Base-by-base conservation (phyloP, 495 filamentous ascomycete genomes). In the Aspergillus diversus region DNA sequence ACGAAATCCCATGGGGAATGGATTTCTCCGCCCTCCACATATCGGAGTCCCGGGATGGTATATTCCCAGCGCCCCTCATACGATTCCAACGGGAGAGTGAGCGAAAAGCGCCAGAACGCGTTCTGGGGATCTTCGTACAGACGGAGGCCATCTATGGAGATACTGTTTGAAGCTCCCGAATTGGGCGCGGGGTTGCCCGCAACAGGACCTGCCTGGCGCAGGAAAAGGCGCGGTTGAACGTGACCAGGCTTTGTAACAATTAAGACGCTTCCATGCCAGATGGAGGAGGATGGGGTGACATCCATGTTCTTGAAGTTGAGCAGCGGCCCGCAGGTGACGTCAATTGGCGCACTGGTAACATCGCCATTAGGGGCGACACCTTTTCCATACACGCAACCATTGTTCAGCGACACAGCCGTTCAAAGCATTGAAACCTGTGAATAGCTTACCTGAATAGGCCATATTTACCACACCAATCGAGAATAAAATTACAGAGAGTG, bases 241-340 rank as follows among this genome's bases (percentile, higher is more conserved):
- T 81, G 80, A 12, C 87, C 87, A 1, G 90, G 88, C 48, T 82
- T 86, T 39, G 86, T 89, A 43, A 96, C 91, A 55, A 96, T 78
- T 69, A 96, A 76, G 13, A 96, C 90, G 70, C 90, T 95, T 33
- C 93, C 92, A 68, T 90, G 81, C 93, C 92, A 97, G 32, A 75
- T 71, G 8, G 84, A 76, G 9, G 73, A 69, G 11, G 74, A 65
- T n/a, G 71, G 68, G 55, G 77, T 79, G 47, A 84, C 83, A 74
- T 88, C 87, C 90, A 93, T 95, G 69, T 88, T 87, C 64, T 88
- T 85, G 73, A 94, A 92, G 74, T 96, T 96, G 67, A 97, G 75
- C 59, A 96, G 74, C 8, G 93, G 93, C 13, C 93, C 93, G 66
- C 88, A 91, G 37, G 90, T 79, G 17, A 96, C 80, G 61, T 93